phyloP scores from a whole-genome alignment of 2,329 filamentous ascomycete genomes.

The Fusarium siculi region DNA sequence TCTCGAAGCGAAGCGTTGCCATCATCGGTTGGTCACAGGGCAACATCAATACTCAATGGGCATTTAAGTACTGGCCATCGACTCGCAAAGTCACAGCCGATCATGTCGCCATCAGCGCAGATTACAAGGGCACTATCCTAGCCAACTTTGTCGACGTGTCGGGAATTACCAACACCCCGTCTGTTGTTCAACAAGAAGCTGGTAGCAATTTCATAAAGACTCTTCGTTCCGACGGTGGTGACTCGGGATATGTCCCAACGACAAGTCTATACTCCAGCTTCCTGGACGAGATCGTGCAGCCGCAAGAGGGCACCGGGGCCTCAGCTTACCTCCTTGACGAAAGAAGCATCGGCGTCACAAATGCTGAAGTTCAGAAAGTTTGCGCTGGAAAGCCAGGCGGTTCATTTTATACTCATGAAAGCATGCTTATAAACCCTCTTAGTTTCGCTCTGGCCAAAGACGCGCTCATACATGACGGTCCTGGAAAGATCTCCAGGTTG shows the following conservation, averaged over 20 bases:
- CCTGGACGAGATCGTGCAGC: slow-evolving; percentile 7
- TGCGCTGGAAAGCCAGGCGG: not conserved
- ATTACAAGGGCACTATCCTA: slow-evolving; percentile 8
- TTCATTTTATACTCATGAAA: slow-evolving; percentile 14
- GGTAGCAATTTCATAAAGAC: slow-evolving; percentile 2
- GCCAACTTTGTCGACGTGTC: not conserved
- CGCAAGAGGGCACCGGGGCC: not conserved
- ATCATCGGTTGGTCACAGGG: slow-evolving; percentile 14
- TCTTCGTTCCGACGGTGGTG: not conserved
- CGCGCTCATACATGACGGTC: not conserved
- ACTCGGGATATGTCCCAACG: slow-evolving; percentile 3
- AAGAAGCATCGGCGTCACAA: not conserved
- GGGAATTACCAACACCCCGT: not conserved
- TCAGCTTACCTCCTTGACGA: slow-evolving; percentile 8
- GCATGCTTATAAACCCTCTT: not conserved
- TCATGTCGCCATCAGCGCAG: slow-evolving; percentile 8
- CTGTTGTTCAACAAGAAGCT: slow-evolving; percentile 9
- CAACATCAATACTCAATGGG: slow-evolving; percentile 11
- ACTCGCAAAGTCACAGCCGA: slow-evolving; percentile 1
- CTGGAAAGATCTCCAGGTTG: not conserved
- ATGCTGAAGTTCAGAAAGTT: not conserved
- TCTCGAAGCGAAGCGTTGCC: not conserved
- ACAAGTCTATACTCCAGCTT: slow-evolving; percentile 19
- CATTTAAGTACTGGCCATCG: slow-evolving; percentile 22
- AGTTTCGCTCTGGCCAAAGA: slow-evolving; percentile 10